Conservation (phyloP, 2,329 filamentous ascomycete genomes). For the Pyrenophora tritici-repentis region DNA sequence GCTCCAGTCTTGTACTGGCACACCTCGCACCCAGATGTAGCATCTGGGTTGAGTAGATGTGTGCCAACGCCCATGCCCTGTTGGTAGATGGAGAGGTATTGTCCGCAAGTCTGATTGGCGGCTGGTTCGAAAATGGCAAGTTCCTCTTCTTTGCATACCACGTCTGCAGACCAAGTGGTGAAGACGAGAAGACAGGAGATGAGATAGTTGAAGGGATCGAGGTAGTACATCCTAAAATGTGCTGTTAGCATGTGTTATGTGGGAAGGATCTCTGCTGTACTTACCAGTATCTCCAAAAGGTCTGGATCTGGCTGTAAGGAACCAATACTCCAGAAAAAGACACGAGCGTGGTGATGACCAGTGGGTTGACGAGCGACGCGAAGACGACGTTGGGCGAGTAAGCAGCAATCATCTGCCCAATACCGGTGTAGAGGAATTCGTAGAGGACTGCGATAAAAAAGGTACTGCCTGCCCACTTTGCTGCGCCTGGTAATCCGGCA, state of each 20-base stretch:
- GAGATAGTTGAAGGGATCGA: constrained; percentile 33
- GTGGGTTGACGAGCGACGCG: constrained; percentile 56
- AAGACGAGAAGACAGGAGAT: constrained; percentile 47
- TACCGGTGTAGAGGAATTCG: constrained; percentile 39
- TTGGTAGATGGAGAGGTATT: constrained; percentile 62
- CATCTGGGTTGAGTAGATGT: constrained; percentile 65
- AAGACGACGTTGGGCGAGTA: constrained; percentile 49
- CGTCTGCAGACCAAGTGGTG: constrained; percentile 46
- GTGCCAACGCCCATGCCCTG: constrained; percentile 49
- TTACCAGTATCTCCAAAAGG: constrained; percentile 65
- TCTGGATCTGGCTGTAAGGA: constrained; percentile 62
- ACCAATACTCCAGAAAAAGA: constrained; percentile 61
- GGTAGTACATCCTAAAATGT: constrained; percentile 43
- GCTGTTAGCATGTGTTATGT: constrained; percentile 38
- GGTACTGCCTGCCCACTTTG: constrained; percentile 60
- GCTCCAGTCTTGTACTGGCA: constrained; percentile 63
- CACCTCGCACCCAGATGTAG: constrained; percentile 60
- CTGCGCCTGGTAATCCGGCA: constrained; percentile 23
- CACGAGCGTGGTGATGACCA: constrained; percentile 18
- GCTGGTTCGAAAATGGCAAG: constrained; percentile 54
- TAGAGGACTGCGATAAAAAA: constrained; percentile 53
- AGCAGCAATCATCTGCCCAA: constrained; percentile 61
- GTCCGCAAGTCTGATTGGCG: constrained; percentile 58
- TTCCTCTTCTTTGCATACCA: constrained; percentile 42
- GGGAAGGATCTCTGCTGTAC: not conserved